Base-by-base conservation (phyloP, 2,329 filamentous ascomycete species). In the Ophiostoma australiae region DNA sequence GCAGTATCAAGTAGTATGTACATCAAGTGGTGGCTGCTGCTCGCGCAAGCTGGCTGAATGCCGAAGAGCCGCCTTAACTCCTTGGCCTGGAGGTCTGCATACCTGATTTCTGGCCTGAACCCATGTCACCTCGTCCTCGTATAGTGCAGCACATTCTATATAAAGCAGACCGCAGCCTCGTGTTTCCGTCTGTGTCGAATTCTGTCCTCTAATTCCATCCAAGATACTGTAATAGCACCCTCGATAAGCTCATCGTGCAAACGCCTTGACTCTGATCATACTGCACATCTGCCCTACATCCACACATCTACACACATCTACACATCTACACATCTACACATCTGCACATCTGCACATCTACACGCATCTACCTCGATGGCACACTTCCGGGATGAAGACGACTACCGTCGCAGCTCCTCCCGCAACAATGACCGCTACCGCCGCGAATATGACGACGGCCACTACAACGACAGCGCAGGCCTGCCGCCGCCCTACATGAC, bases 331-430 rank as follows among this genome's bases (percentile, higher is more conserved):
- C 31, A 37, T 39, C 20, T 63, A 1, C 13, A 17, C 13, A 11
- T 20, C 27, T 39, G 17, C 4, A 11, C 11, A 8, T 33, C 58
- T 5, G 13, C 33, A 66, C 37, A 27, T 3, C 55, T 58, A 17
- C 52, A 33, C 31, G 27, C 13, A 13, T n/a, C 27, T 41, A 31
- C 3, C 27, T 8, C 27, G 13, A 71, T 74, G 75, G 68, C 73
- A 78, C 65, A 77, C 81, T 69, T 79, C 80, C 1, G 75, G 78
- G 73, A 76, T 77, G 72, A 80, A 77, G 72, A 80, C 75, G 20
- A 79, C 78, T 23, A 81, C 79, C 71, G 61, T n/a, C 71, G 78
- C 17, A 70, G 70, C 52, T 70, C 70, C 1, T 72, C 73, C 4
- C 73, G 61, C 20, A 35, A 48, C 41, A 31, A 58, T 8, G 70